Base-by-base conservation (phyloP, 2,329 filamentous ascomycete genomes). In the Aspergillus quadrilineatus region DNA sequence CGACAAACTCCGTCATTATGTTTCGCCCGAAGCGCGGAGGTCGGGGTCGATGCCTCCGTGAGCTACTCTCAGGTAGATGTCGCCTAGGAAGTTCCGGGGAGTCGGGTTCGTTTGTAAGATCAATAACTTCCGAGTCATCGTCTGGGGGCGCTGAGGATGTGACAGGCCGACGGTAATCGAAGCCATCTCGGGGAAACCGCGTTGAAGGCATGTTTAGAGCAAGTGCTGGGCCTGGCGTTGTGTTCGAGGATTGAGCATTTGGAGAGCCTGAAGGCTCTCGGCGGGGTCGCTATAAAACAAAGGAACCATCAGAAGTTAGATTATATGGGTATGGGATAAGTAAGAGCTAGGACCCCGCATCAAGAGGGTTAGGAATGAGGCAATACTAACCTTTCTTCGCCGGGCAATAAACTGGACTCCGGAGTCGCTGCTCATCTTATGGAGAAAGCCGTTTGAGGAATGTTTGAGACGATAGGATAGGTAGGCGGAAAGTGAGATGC, bases 141-240 rank as follows among this genome's bases (percentile, higher is more conserved):
- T 56, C 58, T 10, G 63, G 65, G 22, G 63, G 52, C n/a, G 67
- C 56, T n/a, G 63, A 73, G 4, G 71, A 75, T 70, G 76, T 74
- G 14, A 75, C 69, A 1, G 83, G 83, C 58, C 81, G 74, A 57
- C 83, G 74, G 59, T 76, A 81, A 60, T 85, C 83, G 44, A 78
- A 72, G 4, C 82, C 82, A 71, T 84, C 80, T n/a, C 82, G 79
- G 12, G 74, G 67, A 60, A 70, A 80, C 59, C 66, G 63, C 4
- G 36, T 37, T 43, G 64, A 66, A 65, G 72, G 70, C 60, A 71
- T 59, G 63, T 66, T 37, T 6, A 65, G 65, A 47, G 58, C 71
- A 48, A 59, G 61, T 43, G 59, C 37, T 43, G 51, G 34, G 50
- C 58, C 44, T 50, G 53, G 50, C 15, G 67, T 60, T 32, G 60